phyloP scores from a whole-genome alignment of 75 land plant genomes.

The Pinus taeda region DNA sequence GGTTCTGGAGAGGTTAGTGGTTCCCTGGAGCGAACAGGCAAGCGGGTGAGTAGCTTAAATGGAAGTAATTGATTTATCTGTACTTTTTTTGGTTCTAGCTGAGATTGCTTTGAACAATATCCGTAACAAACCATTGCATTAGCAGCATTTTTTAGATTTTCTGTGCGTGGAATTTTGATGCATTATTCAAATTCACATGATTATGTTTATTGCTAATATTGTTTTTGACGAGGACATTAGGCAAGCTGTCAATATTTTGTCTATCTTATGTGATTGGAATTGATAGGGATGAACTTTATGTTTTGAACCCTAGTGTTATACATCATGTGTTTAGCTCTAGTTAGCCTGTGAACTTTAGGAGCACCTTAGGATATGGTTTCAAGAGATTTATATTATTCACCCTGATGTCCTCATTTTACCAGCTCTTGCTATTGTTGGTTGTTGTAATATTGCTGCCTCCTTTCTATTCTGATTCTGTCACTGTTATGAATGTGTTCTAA shows the following conservation, averaged over 20 bases:
- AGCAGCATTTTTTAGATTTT: neutral
- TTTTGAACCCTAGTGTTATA: too few relatives aligned
- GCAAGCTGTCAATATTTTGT: neutral
- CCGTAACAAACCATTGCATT: neutral
- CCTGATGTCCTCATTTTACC: neutral
- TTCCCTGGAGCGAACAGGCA: slow-evolving; percentile 89
- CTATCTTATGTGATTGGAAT: neutral
- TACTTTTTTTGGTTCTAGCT: slow-evolving; percentile 1
- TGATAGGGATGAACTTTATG: neutral
- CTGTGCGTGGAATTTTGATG: too few relatives aligned
- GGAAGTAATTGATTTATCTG: neutral
- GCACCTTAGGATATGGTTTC: neutral
- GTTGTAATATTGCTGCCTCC: neutral
- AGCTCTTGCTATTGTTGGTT: too few relatives aligned
- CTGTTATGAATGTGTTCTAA: neutral
- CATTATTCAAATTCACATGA: neutral
- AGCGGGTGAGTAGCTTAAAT: slow-evolving; percentile 45
- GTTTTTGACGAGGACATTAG: neutral
- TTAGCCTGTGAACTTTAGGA: too few relatives aligned
- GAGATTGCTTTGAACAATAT: neutral
- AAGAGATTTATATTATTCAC: too few relatives aligned
- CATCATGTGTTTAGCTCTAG: too few relatives aligned
- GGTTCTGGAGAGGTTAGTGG: slow-evolving; percentile 98
- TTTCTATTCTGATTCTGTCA: neutral
- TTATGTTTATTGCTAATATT: neutral